These are phyloP conservation scores for Allium sativum DNA, from an alignment of 106 monocot species.

Conservation along the genomic window DNA sequence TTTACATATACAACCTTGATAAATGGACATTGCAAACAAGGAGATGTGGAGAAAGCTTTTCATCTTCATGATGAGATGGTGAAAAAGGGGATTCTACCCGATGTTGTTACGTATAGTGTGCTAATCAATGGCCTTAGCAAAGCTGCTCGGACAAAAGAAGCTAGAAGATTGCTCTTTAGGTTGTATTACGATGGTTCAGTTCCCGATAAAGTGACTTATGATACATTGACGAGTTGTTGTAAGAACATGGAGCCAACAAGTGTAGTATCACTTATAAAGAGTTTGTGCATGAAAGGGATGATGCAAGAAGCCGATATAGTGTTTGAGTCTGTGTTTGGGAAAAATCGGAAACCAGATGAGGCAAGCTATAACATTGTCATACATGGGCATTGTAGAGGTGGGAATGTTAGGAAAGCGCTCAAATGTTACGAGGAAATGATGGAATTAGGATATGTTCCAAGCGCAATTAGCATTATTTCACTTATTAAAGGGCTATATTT, in stretches of 20 bases:
- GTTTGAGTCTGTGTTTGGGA: conserved; percentile 38
- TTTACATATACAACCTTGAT: conserved; percentile 60
- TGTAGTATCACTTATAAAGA: conserved; percentile 47
- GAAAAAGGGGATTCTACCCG: conserved; percentile 58
- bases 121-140: conserved; percentile 81
- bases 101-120: conserved; percentile 84
- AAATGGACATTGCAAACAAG: conserved; percentile 74
- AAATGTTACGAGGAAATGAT: conserved; percentile 56
- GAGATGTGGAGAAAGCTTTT: conserved; percentile 48
- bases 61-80: conserved; percentile 75
- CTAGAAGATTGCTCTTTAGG: conserved; percentile 51
- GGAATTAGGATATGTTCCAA: conserved; percentile 36
- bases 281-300: conserved; percentile 84
- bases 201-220: conserved; percentile 52
- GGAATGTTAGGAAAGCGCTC: conserved; percentile 59
- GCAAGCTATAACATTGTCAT: conserved; percentile 65
- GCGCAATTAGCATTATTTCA: conserved; percentile 50
- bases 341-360: conserved; percentile 38
- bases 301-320: conserved; percentile 74
- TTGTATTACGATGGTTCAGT: conserved; percentile 36
- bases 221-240: conserved; percentile 37
- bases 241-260: conserved; percentile 36
- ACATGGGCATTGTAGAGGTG: conserved; percentile 66
- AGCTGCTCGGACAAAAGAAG: conserved; percentile 55
- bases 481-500: conserved; percentile 56